Evolutionary conservation across 2,329 filamentous ascomycete species (phyloP).

Genomic region (Didymella exigua): DNA sequence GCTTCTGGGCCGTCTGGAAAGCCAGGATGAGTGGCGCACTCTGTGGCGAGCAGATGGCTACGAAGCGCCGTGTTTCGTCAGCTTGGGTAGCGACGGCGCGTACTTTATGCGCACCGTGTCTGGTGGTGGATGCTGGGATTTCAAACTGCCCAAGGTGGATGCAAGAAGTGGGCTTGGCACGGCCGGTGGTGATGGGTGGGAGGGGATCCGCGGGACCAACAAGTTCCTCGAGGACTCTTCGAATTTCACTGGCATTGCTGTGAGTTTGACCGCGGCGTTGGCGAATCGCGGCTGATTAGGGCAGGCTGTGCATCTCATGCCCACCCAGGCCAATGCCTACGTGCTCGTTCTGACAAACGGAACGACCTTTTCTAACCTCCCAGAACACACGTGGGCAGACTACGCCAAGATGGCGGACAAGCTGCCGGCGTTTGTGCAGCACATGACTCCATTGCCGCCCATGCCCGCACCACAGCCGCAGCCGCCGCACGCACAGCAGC

Average conservation of each 20-base stretch:
- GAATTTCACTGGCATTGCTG: constrained; percentile 34
- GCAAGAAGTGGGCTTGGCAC: constrained; percentile 19
- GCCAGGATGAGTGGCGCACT: constrained; percentile 32
- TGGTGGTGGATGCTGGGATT: constrained; percentile 42
- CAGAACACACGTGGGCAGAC: constrained; percentile 40
- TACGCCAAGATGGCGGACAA: constrained; percentile 39
- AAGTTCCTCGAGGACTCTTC: constrained; percentile 30
- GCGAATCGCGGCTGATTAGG: background rate
- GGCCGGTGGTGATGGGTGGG: constrained; percentile 22
- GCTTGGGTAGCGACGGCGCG: constrained; percentile 35
- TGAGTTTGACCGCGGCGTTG: constrained; percentile 14
- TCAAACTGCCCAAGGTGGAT: constrained; percentile 24
- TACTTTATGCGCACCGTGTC: constrained; percentile 42
- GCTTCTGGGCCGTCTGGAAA: constrained; percentile 27
- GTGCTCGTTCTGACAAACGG: constrained; percentile 35
- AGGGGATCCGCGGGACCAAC: constrained; percentile 37
- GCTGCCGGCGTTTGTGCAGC: constrained; percentile 32
- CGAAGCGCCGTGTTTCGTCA: constrained; percentile 39
- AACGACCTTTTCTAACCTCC: constrained; percentile 41
- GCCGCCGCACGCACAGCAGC: background rate
- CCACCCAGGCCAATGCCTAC: constrained; percentile 32
- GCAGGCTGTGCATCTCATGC: constrained; percentile 41
- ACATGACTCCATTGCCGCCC: constrained; percentile 31
- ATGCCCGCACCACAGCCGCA: constrained; percentile 15
- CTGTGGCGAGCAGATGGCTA: constrained; percentile 34